Evolutionary conservation across 805 yeast species (phyloP), one percentile per base, ranked within the genome.

Genomic region (Candida orba): DNA sequence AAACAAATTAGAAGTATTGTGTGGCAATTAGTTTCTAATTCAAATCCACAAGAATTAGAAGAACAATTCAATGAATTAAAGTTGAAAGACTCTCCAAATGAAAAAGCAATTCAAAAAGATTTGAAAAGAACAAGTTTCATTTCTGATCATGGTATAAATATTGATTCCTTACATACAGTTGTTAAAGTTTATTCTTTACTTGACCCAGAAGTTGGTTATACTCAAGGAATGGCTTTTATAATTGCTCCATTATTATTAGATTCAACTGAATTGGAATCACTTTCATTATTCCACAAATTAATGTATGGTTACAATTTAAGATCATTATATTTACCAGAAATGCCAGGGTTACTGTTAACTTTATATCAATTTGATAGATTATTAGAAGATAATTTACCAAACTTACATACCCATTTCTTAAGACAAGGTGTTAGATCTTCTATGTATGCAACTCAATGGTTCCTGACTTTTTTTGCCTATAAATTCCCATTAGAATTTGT

Each of bases 401-500:
- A 69, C 7, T 69, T 93, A 39, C 78, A 78, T 59, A 74, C 76
- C 38, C 98, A 93, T 67, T 67, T 93, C 52, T 71, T 74, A 24
- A 79, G 89, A 49, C 95, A 91, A 62, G 97, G 97, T 6, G 79
- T 93, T 22, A 76, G 82, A 48, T 84, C 96, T 3, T 83, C 95
- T 20, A 91, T 91, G 98, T 93, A 87, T 68, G 98, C 97, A 0
- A 81, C 95, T 2, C 98, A 93, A 64, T 93, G 99, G 99, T 91
- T 93, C 58, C 72, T 93, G 54, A 93, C 98, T 0, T 74, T 93
- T 51, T 93, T 93, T 65, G 95, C 96, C 7, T 93, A 93, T 68
- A 88, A 88, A 60, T 91, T 93, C 62, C 98, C 99, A 14, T 68
- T 90, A 40, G 85, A 80, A 44, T 82, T 91, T 59, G 97, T 93